Evolutionary conservation across 2,329 filamentous ascomycete genomes (phyloP).

Genomic region (Nothophoma quercina): DNA sequence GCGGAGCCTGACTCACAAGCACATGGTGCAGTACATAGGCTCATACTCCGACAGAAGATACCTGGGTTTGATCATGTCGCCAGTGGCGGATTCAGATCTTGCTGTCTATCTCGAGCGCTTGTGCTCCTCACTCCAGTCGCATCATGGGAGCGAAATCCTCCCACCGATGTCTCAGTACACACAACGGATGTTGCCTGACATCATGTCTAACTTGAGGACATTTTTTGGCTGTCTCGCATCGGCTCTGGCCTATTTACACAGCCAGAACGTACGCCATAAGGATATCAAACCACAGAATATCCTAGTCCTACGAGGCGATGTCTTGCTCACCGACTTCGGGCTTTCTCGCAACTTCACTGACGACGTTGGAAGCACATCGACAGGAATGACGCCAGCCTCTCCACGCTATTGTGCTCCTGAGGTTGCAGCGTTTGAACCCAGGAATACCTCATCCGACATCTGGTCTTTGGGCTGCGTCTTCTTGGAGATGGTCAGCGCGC

Average conservation of each 20-base stretch:
- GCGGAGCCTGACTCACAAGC: conserved; percentile 34
- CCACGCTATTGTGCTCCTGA: conserved; percentile 27
- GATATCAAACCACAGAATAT: conserved; percentile 32
- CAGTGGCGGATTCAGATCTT: conserved; percentile 26
- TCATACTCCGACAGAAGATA: conserved; percentile 38
- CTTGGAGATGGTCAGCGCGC: conserved; percentile 24
- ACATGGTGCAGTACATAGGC: conserved; percentile 39
- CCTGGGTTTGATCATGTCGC: conserved; percentile 41
- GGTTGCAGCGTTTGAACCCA: conserved; percentile 13
- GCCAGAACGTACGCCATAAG: conserved; percentile 17
- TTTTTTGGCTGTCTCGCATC: conserved; percentile 28
- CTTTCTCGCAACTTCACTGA: conserved; percentile 20
- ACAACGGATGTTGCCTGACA: no score
- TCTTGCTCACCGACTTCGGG: conserved; percentile 27
- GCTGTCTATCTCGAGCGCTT: conserved; percentile 1
- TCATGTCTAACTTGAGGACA: background rate
- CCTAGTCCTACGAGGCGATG: conserved; percentile 14
- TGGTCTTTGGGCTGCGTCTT: conserved; percentile 31
- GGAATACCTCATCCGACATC: conserved; percentile 24
- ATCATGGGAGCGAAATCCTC: no score
- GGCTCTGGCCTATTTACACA: conserved; percentile 26
- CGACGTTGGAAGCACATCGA: no score
- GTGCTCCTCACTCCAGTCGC: no score
- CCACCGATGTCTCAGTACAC: no score
- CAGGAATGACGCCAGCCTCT: conserved; percentile 7